Conservation (phyloP, 2,329 filamentous ascomycete species). For the Hypoxylon sp. region DNA sequence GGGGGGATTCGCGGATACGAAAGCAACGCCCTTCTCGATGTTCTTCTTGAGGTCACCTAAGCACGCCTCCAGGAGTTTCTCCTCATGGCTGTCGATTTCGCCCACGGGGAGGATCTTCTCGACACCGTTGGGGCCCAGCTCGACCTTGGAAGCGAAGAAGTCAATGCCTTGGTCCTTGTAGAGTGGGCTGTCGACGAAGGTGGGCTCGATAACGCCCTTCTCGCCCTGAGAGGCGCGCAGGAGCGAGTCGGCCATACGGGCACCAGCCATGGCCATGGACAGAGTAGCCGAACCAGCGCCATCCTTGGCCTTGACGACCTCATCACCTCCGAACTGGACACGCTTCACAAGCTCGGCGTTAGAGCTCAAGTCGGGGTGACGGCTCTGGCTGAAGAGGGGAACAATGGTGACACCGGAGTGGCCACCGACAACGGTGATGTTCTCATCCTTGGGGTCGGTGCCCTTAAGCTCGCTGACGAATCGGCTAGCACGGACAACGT, state of each 20-base stretch:
- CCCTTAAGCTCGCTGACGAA: slow-evolving; percentile 96
- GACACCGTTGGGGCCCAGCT: slow-evolving; percentile 96
- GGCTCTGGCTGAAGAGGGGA: slow-evolving; percentile 94
- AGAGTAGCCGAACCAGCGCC: slow-evolving; percentile 97
- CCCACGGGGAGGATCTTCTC: slow-evolving; percentile 93
- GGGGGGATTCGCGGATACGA: slow-evolving; percentile 71
- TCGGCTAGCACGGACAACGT: slow-evolving; percentile 96
- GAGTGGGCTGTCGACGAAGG: slow-evolving; percentile 95
- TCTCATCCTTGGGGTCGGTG: slow-evolving; percentile 91
- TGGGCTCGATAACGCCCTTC: slow-evolving; percentile 95
- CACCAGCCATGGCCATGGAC: slow-evolving; percentile 98
- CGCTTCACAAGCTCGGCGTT: slow-evolving; percentile 87
- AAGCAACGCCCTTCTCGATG: slow-evolving; percentile 88
- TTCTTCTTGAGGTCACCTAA: slow-evolving; percentile 91
- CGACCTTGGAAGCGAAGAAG: slow-evolving; percentile 96
- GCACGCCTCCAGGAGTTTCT: slow-evolving; percentile 89
- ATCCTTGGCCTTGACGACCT: slow-evolving; percentile 99
- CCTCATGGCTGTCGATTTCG: slow-evolving; percentile 85
- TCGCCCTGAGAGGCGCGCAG: slow-evolving; percentile 93
- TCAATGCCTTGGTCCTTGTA: slow-evolving; percentile 99
- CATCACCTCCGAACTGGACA: slow-evolving; percentile 98
- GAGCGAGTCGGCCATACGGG: slow-evolving; percentile 87
- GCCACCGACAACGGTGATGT: slow-evolving; percentile 95
- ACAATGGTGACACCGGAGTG: slow-evolving; percentile 99
- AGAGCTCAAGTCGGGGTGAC: slow-evolving; percentile 85